Evolutionary conservation across 345 rosid genomes (phyloP).

Genomic region (Corymbia maculata): DNA sequence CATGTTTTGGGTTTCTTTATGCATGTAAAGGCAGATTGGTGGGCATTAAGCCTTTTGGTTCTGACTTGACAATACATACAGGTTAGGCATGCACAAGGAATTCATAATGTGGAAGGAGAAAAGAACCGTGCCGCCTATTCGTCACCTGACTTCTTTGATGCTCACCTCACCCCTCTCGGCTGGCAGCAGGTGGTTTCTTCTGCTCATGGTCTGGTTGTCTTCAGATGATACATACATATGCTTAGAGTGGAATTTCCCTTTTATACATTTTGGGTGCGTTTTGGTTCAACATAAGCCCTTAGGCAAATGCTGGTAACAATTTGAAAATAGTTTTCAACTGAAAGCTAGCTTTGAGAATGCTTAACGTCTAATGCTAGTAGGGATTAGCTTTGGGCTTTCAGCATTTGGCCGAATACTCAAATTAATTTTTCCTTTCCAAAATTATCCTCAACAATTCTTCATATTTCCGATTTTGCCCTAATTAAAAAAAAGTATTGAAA

Average conservation of each 20-base stretch:
- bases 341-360: too few relatives aligned
- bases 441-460: too few relatives aligned
- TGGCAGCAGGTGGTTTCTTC: conserved; percentile 56
- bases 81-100: conserved; percentile 93
- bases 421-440: too few relatives aligned
- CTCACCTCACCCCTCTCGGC: conserved; percentile 69
- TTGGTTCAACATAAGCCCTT: too few relatives aligned
- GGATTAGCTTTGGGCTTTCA: too few relatives aligned
- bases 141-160: conserved; percentile 64
- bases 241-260: background rate
- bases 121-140: conserved; percentile 27
- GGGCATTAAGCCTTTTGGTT: background rate
- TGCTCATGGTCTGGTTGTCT: background rate
- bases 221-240: background rate
- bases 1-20: background rate
- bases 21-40: background rate
- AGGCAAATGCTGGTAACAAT: too few relatives aligned
- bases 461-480: too few relatives aligned
- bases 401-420: too few relatives aligned
- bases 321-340: too few relatives aligned
- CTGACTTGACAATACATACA: conserved; percentile 1
- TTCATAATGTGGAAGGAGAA: conserved; percentile 81
- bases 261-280: background rate
- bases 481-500: too few relatives aligned
- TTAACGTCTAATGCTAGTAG: too few relatives aligned